A percentile compares a stretch with the other conserved stretches of the same genome.
Conservation (phyloP, 305 asterid genomes). For the Fraxinus floribunda region DNA sequence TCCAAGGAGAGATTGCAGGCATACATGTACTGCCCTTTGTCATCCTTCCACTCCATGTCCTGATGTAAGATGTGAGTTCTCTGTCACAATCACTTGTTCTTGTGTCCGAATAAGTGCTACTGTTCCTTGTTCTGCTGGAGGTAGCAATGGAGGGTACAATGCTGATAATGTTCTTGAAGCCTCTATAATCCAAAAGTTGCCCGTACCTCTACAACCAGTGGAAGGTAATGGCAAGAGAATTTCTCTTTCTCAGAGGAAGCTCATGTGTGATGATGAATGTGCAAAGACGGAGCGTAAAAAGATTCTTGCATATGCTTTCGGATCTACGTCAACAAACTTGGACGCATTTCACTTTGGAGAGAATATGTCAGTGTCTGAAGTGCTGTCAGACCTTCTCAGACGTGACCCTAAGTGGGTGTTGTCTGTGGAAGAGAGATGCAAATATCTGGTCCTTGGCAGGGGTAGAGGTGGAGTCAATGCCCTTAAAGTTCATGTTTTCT, state of each 20-base stretch:
- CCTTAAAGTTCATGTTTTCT: constrained; percentile 84
- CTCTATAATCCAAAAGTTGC: constrained; percentile 66
- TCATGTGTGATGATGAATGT: constrained; percentile 85
- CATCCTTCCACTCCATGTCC: constrained; percentile 82
- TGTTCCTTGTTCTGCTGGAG: constrained; percentile 93
- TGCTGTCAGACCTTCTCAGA: constrained; percentile 78
- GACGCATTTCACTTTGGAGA: constrained; percentile 61
- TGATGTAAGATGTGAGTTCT: constrained; percentile 78
- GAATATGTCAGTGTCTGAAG: constrained; percentile 64
- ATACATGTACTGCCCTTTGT: constrained; percentile 75
- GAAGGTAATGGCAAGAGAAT: constrained; percentile 62
- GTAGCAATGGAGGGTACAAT: constrained; percentile 41
- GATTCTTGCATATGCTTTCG: constrained; percentile 92
- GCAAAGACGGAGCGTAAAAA: constrained; percentile 77
- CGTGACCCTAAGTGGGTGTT: constrained; percentile 90
- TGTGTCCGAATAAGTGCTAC: constrained; percentile 73
- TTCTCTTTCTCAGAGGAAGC: constrained; percentile 86
- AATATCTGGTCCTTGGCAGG: constrained; percentile 72
- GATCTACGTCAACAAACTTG: constrained; percentile 54
- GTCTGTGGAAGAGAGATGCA: constrained; percentile 87
- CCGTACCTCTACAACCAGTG: constrained; percentile 60
- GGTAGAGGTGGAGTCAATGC: constrained; percentile 65
- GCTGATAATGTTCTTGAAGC: constrained; percentile 60
- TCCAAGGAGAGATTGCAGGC: constrained; percentile 93
- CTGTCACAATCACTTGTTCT: constrained; percentile 75